Conservation (phyloP, 768 basidiomycete genomes). For the Trametes cinnabarina region DNA sequence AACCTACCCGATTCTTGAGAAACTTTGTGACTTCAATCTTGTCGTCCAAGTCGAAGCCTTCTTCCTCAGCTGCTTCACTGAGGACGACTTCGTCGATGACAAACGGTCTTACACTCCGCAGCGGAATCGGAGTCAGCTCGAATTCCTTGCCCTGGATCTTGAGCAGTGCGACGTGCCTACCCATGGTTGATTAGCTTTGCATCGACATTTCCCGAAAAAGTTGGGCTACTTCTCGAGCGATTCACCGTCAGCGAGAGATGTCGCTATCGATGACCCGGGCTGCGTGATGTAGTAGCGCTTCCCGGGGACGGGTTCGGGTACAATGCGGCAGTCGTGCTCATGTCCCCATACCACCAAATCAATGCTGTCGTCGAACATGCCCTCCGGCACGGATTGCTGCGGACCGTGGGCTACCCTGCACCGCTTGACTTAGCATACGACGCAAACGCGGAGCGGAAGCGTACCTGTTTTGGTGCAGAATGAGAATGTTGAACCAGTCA, state of each 20-base stretch:
- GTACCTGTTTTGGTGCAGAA: slow-evolving; percentile 97
- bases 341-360: slow-evolving; percentile 98
- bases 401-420: slow-evolving; percentile 89
- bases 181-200: neutral
- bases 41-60: slow-evolving; percentile 72
- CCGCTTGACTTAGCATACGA: neutral
- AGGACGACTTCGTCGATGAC: slow-evolving; percentile 81
- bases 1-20: slow-evolving; percentile 62
- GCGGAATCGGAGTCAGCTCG: slow-evolving; percentile 76
- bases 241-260: slow-evolving; percentile 92
- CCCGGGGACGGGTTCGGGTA: slow-evolving; percentile 87
- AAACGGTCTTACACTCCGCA: slow-evolving; percentile 93
- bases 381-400: slow-evolving; percentile 92
- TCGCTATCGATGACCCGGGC: slow-evolving; percentile 94
- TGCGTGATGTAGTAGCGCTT: slow-evolving; percentile 91
- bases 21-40: slow-evolving; percentile 82
- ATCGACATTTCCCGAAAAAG: no score
- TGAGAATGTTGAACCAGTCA: slow-evolving; percentile 91
- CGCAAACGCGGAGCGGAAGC: neutral
- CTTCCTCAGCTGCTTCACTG: slow-evolving; percentile 73
- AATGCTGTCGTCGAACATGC: slow-evolving; percentile 94
- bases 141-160: slow-evolving; percentile 88
- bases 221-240: slow-evolving; percentile 76
- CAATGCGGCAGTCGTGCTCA: slow-evolving; percentile 94
- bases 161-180: slow-evolving; percentile 87